These are phyloP conservation scores for Exophiala dermatitidis DNA, from an alignment of 2,329 filamentous ascomycete genomes.

Conservation along the genomic window DNA sequence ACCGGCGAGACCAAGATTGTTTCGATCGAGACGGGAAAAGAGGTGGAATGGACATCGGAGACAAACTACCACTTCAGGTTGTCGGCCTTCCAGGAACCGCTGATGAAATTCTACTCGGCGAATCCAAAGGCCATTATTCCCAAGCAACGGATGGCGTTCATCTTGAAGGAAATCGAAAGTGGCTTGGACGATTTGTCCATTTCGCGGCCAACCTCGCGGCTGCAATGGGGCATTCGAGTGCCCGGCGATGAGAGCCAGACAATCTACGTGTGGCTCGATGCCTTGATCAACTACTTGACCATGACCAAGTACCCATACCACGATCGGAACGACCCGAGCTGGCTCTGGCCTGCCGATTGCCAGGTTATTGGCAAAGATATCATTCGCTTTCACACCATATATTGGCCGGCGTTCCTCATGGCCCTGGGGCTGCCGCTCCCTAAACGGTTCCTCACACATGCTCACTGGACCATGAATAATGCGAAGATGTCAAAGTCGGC, in stretches of 20 bases:
- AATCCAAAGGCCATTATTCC: slow-evolving; percentile 77
- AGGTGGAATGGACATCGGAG: slow-evolving; percentile 92
- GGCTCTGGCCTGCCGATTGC: slow-evolving; percentile 82
- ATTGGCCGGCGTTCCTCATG: slow-evolving; percentile 95
- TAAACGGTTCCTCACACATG: slow-evolving; percentile 75
- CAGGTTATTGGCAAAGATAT: slow-evolving; percentile 97
- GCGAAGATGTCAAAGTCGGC: slow-evolving; percentile 96
- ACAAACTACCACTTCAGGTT: slow-evolving; percentile 92
- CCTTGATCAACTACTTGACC: slow-evolving; percentile 87
- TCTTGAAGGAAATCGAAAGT: slow-evolving; percentile 66
- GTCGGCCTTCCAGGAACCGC: slow-evolving; percentile 68
- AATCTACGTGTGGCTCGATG: slow-evolving; percentile 97
- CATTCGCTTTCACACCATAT: slow-evolving; percentile 86
- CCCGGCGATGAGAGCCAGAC: slow-evolving; percentile 79
- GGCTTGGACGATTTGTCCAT: slow-evolving; percentile 83
- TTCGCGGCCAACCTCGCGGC: slow-evolving; percentile 68
- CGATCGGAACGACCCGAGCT: slow-evolving; percentile 53
- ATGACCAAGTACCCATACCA: slow-evolving; percentile 74
- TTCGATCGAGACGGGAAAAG: slow-evolving; percentile 78
- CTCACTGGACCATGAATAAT: slow-evolving; percentile 87
- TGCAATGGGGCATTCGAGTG: slow-evolving; percentile 84
- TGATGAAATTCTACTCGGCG: slow-evolving; percentile 70
- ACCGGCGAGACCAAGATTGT: slow-evolving; percentile 77
- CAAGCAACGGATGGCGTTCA: slow-evolving; percentile 63
- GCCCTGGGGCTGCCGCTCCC: slow-evolving; percentile 74